Evolutionary conservation across 805 yeast species (phyloP), one percentile per base, ranked within the genome.

Genomic region (Candida maltosa): DNA sequence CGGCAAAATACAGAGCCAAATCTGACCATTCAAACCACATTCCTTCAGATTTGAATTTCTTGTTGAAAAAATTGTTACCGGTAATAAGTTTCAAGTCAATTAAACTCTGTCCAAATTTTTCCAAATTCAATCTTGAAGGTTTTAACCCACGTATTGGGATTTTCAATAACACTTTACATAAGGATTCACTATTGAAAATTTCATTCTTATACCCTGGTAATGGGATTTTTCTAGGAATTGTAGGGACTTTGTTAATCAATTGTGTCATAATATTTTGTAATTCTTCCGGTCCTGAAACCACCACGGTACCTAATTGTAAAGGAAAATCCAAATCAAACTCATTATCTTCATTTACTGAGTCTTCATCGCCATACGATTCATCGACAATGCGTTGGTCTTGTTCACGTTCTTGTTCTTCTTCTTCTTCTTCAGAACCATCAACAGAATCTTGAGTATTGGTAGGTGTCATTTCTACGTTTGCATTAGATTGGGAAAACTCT

Each of bases 11-110:
- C 4, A 3, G 16, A 5, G 69, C 62, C 30, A 52, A 38, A 16
- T 60, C 66, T 1, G 67, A 48, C 72, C 72, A 67, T 42, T 68
- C 73, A 31, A 64, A 63, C 70, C 70, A 65, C 65, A 63, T 56
- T 3, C 61, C 62, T 36, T 65, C 70, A 37, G 66, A 60, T 35
- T 48, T 62, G 42, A 68, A 68, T 41, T 62, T 63, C 37, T 47
- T 57, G 5, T 56, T 48, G 12, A 52, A 51, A 29, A 66, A 47
- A 3, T 62, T 59, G 3, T 64, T 55, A 2, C 61, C 58, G 1
- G 47, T 39, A 5, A 65, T 40, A 8, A 67, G 42, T 34, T 57
- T 62, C 36, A 48, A 41, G 39, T 67, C 70, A 10, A 66, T 16
- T 7, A 68, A 51, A 2, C 52, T 41, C 46, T 68, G 73, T 6